Conservation (phyloP, 2,329 filamentous ascomycete species). For the Apiospora kogelbergensis region DNA sequence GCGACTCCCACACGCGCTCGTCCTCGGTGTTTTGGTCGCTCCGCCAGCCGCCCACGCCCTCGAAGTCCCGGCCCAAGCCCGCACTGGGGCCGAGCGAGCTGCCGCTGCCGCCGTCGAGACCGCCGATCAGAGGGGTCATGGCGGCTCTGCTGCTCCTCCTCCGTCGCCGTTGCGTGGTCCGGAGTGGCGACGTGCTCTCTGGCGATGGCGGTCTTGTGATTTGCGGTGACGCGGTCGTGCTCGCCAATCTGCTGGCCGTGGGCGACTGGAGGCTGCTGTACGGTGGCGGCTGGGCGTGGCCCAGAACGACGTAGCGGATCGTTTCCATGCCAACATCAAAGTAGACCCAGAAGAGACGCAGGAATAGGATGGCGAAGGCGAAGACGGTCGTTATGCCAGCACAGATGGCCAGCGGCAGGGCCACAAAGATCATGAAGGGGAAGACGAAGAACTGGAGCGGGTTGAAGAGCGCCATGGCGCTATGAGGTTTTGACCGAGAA, state of each 20-base stretch:
- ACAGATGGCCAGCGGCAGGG: slow-evolving; percentile 61
- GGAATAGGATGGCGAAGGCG: slow-evolving; percentile 60
- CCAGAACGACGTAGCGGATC: slow-evolving; percentile 53
- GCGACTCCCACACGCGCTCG: slow-evolving; percentile 37
- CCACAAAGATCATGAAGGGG: slow-evolving; percentile 62
- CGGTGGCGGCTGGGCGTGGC: slow-evolving; percentile 33
- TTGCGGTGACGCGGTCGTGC: slow-evolving; percentile 16
- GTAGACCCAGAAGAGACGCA: slow-evolving; percentile 62
- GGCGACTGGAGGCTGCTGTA: slow-evolving; percentile 24
- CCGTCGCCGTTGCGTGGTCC: slow-evolving; percentile 14
- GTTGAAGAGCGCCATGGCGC: slow-evolving; percentile 52
- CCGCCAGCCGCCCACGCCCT: slow-evolving; percentile 60
- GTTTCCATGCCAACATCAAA: slow-evolving; percentile 61
- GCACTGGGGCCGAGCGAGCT: slow-evolving; percentile 46
- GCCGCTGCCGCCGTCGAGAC: slow-evolving; percentile 17
- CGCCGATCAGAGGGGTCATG: slow-evolving; percentile 23
- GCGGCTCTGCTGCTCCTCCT: slow-evolving; percentile 22
- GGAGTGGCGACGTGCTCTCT: slow-evolving; percentile 14
- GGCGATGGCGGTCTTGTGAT: slow-evolving; percentile 18
- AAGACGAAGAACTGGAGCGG: slow-evolving; percentile 57
- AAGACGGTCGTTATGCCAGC: slow-evolving; percentile 63
- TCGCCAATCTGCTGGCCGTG: slow-evolving; percentile 12
- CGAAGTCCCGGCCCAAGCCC: slow-evolving; percentile 56
- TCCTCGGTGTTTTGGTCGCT: slow-evolving; percentile 31
- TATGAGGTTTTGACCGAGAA: slow-evolving; percentile 9